Percentiles rank a stretch among this genome's conserved stretches.
Conservation (phyloP, 2,329 filamentous ascomycete species). For the Arthrobotrys iridis region DNA sequence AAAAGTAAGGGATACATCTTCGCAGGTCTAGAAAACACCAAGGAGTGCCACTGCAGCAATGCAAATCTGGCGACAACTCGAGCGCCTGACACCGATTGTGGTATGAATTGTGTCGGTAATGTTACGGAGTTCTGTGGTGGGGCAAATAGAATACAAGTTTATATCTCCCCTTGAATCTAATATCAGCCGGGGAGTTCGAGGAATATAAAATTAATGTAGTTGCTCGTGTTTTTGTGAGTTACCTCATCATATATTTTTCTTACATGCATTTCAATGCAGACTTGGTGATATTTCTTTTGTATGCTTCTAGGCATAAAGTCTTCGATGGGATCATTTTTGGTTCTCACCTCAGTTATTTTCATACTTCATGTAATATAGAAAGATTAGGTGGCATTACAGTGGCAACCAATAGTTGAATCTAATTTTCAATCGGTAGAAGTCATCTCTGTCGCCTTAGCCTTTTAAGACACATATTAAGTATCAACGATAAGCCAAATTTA, state of each 20-base stretch:
- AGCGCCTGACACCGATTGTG: constrained; percentile 1
- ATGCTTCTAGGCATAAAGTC: too few relatives aligned
- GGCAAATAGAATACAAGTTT: constrained; percentile 26
- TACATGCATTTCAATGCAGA: neutral
- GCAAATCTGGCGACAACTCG: constrained; percentile 16
- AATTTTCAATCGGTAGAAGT: too few relatives aligned
- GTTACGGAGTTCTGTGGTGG: constrained; percentile 35
- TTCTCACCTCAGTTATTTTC: too few relatives aligned
- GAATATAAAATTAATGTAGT: neutral
- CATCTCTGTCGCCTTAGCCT: too few relatives aligned
- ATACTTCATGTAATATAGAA: too few relatives aligned
- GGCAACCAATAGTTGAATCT: too few relatives aligned
- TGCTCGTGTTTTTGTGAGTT: constrained; percentile 3
- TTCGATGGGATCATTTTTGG: too few relatives aligned
- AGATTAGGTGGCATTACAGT: too few relatives aligned
- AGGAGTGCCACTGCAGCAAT: constrained; percentile 28
- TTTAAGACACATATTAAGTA: too few relatives aligned
- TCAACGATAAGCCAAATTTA: too few relatives aligned
- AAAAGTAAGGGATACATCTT: constrained; percentile 25
- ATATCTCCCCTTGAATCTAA: constrained; percentile 4
- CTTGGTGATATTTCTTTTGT: too few relatives aligned
- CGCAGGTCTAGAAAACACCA: constrained; percentile 24
- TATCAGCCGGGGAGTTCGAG: neutral
- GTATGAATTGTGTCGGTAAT: constrained; percentile 33
- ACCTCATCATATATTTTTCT: neutral